These are phyloP conservation scores for Neonectria sp. DNA, from an alignment of 2,329 filamentous ascomycete species.

Conservation along the genomic window DNA sequence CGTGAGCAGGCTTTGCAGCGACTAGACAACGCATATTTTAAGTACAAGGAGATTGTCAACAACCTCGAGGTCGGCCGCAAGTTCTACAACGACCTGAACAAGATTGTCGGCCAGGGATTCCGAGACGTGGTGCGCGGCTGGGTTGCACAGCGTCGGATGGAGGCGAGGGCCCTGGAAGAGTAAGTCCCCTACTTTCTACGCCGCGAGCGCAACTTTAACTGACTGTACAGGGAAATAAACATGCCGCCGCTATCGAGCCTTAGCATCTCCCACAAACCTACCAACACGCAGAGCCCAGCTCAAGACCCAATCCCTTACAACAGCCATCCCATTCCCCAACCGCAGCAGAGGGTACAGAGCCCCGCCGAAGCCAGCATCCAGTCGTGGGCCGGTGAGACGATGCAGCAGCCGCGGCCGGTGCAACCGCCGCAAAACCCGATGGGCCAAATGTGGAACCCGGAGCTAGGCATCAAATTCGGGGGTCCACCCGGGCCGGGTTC, in stretches of 20 bases:
- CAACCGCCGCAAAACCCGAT: constrained; percentile 56
- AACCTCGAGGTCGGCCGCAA: constrained; percentile 93
- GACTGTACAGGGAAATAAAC: constrained; percentile 60
- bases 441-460: constrained; percentile 76
- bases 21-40: constrained; percentile 92
- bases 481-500: constrained; percentile 51
- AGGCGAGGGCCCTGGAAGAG: constrained; percentile 85
- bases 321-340: constrained; percentile 43
- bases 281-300: constrained; percentile 38
- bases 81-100: constrained; percentile 96
- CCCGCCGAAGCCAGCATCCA: constrained; percentile 68
- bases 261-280: constrained; percentile 52
- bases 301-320: constrained; percentile 36
- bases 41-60: constrained; percentile 95
- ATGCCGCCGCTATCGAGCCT: constrained; percentile 67
- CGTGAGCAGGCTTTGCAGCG: constrained; percentile 89
- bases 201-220: constrained; percentile 27
- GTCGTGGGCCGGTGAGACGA: constrained; percentile 70
- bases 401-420: constrained; percentile 69
- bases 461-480: constrained; percentile 85
- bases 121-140: constrained; percentile 84
- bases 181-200: constrained; percentile 57
- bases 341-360: constrained; percentile 36
- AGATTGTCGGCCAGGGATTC: constrained; percentile 85
- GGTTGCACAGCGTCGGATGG: constrained; percentile 83